phyloP scores from a whole-genome alignment of 352 stramenopile species.

The Elongisporangium anandrum region DNA sequence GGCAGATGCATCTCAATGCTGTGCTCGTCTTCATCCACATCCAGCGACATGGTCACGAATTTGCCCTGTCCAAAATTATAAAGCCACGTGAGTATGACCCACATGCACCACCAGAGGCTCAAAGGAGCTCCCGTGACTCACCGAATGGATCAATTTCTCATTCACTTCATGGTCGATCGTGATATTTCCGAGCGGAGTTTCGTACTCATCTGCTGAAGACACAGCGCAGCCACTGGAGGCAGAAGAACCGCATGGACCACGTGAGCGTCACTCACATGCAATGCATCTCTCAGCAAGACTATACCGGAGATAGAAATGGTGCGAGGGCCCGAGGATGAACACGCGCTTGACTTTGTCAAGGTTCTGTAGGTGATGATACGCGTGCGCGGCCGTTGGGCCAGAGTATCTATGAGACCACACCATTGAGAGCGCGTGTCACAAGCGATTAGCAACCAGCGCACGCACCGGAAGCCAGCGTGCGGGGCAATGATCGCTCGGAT shows the following conservation, averaged over 20 bases:
- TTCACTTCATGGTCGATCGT: conserved; percentile 88
- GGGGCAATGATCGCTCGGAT: conserved; percentile 84
- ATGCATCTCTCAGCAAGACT: conserved; percentile 2
- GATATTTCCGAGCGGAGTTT: conserved; percentile 95
- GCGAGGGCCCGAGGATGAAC: conserved; percentile 94
- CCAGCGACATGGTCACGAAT: conserved; percentile 73
- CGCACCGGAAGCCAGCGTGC: conserved; percentile 80
- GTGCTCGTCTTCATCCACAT: conserved; percentile 94
- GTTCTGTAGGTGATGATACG: conserved; percentile 88
- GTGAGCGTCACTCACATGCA: not conserved
- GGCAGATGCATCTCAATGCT: conserved; percentile 98
- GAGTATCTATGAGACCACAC: conserved; percentile 74
- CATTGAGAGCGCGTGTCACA: not conserved
- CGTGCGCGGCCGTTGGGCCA: conserved; percentile 91
- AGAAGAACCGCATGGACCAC: not conserved
- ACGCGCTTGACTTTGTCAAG: conserved; percentile 65
- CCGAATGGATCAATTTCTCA: conserved; percentile 82
- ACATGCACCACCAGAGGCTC: not conserved
- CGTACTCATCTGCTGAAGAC: conserved; percentile 80
- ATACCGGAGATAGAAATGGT: conserved; percentile 94
- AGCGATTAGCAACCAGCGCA: not conserved
- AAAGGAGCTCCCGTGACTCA: conserved; percentile 8
- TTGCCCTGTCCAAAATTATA: conserved; percentile 35
- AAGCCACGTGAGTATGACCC: conserved; percentile 1
- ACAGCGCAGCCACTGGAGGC: conserved; percentile 68